Evolutionary conservation across 1,284 basidiomycete species (phyloP).

Genomic region (Calocybe gambosa): DNA sequence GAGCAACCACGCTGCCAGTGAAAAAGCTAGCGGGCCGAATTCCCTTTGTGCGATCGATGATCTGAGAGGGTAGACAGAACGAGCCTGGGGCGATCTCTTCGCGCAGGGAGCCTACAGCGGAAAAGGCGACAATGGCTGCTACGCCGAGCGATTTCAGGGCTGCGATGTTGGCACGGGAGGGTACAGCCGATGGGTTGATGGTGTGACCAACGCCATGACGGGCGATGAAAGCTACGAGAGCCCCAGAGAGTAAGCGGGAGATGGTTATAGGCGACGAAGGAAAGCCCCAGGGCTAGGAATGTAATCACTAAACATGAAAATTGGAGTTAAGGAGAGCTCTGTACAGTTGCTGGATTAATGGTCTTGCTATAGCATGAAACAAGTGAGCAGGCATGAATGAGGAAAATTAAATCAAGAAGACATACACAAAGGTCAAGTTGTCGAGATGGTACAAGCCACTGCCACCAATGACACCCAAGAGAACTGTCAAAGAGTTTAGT

Average conservation of each 20-base stretch:
- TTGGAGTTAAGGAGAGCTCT: constrained; percentile 15
- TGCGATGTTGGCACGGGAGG: constrained; percentile 89
- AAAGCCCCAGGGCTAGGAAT: constrained; percentile 81
- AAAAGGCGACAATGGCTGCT: constrained; percentile 87
- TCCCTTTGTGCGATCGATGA: constrained; percentile 97
- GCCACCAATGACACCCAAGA: constrained; percentile 82
- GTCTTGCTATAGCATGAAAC: constrained; percentile 44
- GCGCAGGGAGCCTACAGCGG: constrained; percentile 91
- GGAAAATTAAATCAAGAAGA: constrained; percentile 1
- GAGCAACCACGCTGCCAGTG: constrained; percentile 80
- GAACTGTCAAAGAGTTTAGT: no score
- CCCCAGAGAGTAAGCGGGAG: constrained; percentile 65
- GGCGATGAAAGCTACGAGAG: constrained; percentile 85
- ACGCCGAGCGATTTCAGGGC: constrained; percentile 92
- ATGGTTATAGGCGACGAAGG: constrained; percentile 67
- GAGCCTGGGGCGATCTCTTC: constrained; percentile 93
- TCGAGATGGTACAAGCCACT: constrained; percentile 61
- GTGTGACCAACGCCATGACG: constrained; percentile 82
- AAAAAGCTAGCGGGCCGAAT: constrained; percentile 86
- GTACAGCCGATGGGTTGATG: constrained; percentile 72
- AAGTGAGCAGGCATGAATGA: constrained; percentile 2
- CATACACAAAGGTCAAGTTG: constrained; percentile 78
- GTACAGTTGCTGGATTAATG: constrained; percentile 65
- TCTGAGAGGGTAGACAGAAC: constrained; percentile 86
- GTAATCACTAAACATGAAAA: background rate